Conservation (phyloP, 2,329 filamentous ascomycete species). For the Dactylellina cionopaga region DNA sequence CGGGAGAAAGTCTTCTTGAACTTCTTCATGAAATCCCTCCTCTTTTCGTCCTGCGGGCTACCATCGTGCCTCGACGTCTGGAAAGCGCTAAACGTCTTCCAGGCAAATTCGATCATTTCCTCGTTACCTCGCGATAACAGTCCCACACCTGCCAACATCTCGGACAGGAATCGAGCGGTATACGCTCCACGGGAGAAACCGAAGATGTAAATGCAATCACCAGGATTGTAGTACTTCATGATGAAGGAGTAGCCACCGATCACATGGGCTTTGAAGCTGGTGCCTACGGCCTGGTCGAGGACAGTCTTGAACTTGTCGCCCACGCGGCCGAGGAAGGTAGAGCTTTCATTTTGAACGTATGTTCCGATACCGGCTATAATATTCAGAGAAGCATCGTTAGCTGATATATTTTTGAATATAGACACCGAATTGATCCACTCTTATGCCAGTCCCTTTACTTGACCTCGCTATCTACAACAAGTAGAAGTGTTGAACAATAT, state of each 20-base stretch:
- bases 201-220: slow-evolving; percentile 67
- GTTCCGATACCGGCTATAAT: slow-evolving; percentile 64
- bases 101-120: slow-evolving; percentile 67
- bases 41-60: slow-evolving; percentile 52
- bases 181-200: slow-evolving; percentile 68
- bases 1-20: slow-evolving; percentile 66
- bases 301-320: slow-evolving; percentile 61
- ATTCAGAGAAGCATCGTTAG: slow-evolving; percentile 55
- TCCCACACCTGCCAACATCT: slow-evolving; percentile 66
- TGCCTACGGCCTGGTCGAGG: slow-evolving; percentile 63
- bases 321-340: slow-evolving; percentile 61
- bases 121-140: slow-evolving; percentile 67
- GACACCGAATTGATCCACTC: too few relatives aligned
- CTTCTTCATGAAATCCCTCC: slow-evolving; percentile 55
- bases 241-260: slow-evolving; percentile 67
- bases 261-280: slow-evolving; percentile 66
- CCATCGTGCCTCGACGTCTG: slow-evolving; percentile 55
- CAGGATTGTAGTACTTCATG: slow-evolving; percentile 66
- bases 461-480: too few relatives aligned
- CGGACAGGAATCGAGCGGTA: slow-evolving; percentile 66
- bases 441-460: neutral
- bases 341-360: slow-evolving; percentile 63
- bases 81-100: slow-evolving; percentile 59
- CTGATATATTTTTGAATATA: neutral
- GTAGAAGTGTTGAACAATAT: slow-evolving; percentile 7